Evolutionary conservation across 352 stramenopile genomes (phyloP).

Genomic region (Phytophthora podocarpi): DNA sequence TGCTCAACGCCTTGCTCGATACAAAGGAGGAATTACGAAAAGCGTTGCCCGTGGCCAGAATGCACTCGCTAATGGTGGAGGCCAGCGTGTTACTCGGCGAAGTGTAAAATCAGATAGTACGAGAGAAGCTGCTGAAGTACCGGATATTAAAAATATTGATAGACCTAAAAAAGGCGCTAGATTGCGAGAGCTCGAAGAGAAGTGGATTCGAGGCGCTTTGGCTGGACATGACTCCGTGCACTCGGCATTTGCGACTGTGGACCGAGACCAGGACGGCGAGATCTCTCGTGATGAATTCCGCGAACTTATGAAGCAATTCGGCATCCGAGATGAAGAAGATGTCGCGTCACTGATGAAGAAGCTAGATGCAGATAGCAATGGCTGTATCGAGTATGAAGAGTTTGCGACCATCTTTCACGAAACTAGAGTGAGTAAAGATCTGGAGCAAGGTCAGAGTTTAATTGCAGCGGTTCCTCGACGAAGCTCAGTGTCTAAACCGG

Average conservation of each 20-base stretch:
- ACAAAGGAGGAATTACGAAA: conserved; percentile 29
- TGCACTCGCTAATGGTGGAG: not conserved
- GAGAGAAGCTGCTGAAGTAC: not conserved
- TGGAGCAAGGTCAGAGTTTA: not conserved
- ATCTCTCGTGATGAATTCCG: conserved; percentile 56
- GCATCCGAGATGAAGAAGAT: conserved; percentile 48
- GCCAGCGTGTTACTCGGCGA: not conserved
- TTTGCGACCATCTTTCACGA: conserved; percentile 72
- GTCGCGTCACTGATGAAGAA: conserved; percentile 50
- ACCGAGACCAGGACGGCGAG: conserved; percentile 46
- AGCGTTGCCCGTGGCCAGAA: not conserved
- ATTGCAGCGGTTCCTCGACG: not conserved
- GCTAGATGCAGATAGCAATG: conserved; percentile 51
- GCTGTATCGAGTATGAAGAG: conserved; percentile 64
- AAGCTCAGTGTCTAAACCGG: conserved; percentile 8
- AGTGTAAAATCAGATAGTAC: not conserved
- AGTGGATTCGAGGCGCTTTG: conserved; percentile 55
- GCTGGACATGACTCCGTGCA: conserved; percentile 34
- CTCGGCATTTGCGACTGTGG: conserved; percentile 50
- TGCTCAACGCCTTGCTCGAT: conserved; percentile 25
- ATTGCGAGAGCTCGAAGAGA: conserved; percentile 44
- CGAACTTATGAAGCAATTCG: conserved; percentile 52
- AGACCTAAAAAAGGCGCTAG: conserved; percentile 23
- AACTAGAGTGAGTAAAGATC: conserved; percentile 11
- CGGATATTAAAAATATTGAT: not conserved